Evolutionary conservation across 139 green algal species (phyloP), one percentile per base, ranked within the genome.

Genomic region (Chlorella sp.): DNA sequence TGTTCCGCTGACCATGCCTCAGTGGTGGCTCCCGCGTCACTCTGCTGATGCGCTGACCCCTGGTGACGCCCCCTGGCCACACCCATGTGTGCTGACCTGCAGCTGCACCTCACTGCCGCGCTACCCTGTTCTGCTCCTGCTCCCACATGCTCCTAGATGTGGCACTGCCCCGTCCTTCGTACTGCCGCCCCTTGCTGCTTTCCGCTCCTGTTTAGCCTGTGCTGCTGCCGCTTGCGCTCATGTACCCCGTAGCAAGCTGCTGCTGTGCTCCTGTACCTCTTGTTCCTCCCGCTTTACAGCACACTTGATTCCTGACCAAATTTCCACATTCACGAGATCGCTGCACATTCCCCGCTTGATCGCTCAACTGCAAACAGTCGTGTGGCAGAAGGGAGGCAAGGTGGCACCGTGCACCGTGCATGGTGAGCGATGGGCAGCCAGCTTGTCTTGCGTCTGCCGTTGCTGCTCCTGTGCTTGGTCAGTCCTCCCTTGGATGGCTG

Each of bases 1-100:
- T 98, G 47, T 89, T 97, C 26, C 73, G 88, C 18, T 96, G 81
- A 91, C n/a, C n/a, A n/a, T 38, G 30, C 32, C 6, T 9, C 44
- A 51, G 44, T 51, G 32, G 67, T 34, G 28, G 30, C 28, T 5
- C 17, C 63, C 16, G 13, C 30, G 25, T n/a, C n/a, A n/a, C n/a
- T n/a, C n/a, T n/a, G n/a, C n/a, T n/a, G n/a, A n/a, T n/a, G n/a
- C n/a, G n/a, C n/a, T n/a, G n/a, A n/a, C n/a, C n/a, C n/a, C n/a
- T n/a, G n/a, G n/a, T n/a, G n/a, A n/a, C n/a, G n/a, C n/a, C n/a
- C n/a, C n/a, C n/a, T n/a, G n/a, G n/a, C n/a, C n/a, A n/a, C n/a
- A n/a, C n/a, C 11, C 30, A 2, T 30, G 26, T 34, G n/a, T 39
- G 9, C 30, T 71, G 12, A 34, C 17, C n/a, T 39, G 64, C 64